A percentile compares a stretch with the other conserved stretches of the same genome.
These are phyloP conservation scores for Tritrichomonas foetus DNA, from an alignment of 208 protist species.

Conservation along the genomic window DNA sequence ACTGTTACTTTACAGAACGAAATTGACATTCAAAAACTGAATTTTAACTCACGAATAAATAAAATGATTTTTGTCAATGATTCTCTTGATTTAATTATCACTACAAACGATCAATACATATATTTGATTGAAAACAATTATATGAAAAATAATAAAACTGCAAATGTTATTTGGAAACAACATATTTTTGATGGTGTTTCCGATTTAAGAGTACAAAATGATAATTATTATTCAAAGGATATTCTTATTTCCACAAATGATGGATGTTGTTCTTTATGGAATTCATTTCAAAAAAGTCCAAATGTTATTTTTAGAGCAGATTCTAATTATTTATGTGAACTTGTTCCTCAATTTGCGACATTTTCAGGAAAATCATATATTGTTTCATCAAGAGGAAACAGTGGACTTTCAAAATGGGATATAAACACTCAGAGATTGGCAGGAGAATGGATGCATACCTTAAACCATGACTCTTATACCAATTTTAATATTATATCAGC, in stretches of 20 bases:
- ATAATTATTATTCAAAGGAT: too few relatives aligned
- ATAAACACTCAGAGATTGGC: background rate
- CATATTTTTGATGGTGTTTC: too few relatives aligned
- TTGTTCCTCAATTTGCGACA: background rate
- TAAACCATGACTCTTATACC: too few relatives aligned
- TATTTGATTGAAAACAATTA: background rate
- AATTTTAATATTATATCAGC: too few relatives aligned
- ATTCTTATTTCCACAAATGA: background rate
- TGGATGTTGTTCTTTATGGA: background rate
- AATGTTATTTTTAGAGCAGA: background rate
- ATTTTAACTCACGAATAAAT: too few relatives aligned
- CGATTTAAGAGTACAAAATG: too few relatives aligned
- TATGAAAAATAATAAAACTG: background rate
- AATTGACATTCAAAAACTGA: too few relatives aligned
- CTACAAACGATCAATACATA: background rate
- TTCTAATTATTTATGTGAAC: background rate
- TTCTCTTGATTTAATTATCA: background rate
- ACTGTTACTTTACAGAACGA: too few relatives aligned
- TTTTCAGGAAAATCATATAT: background rate
- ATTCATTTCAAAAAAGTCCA: background rate
- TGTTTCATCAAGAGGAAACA: background rate
- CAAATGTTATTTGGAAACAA: too few relatives aligned
- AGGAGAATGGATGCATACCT: background rate
- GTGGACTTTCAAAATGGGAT: background rate
- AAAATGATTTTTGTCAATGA: too few relatives aligned